Evolutionary conservation across 495 filamentous ascomycete species (phyloP).

Genomic region (Penicillium riverlandense): DNA sequence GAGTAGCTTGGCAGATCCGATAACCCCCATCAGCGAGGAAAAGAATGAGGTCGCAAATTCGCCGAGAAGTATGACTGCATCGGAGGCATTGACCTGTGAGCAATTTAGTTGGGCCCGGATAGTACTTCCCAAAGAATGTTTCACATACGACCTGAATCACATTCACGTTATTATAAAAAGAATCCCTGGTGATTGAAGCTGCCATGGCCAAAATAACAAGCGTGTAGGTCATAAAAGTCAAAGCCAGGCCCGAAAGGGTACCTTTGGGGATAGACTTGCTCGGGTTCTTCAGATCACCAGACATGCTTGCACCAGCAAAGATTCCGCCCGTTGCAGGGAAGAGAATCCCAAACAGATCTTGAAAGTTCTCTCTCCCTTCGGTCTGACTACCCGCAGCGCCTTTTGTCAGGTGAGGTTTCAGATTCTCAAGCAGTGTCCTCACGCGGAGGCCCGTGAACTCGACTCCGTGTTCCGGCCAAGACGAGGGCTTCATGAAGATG

Average conservation of each 20-base stretch:
- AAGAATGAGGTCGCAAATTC: constrained; percentile 81
- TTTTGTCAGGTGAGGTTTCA: constrained; percentile 60
- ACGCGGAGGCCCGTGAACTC: constrained; percentile 70
- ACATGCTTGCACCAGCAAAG: constrained; percentile 82
- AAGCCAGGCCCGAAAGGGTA: constrained; percentile 65
- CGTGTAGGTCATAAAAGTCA: constrained; percentile 71
- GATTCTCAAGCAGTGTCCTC: constrained; percentile 61
- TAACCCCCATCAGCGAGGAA: constrained; percentile 80
- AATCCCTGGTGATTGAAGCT: constrained; percentile 64
- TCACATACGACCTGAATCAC: constrained; percentile 62
- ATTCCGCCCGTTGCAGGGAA: constrained; percentile 80
- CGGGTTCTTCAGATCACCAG: constrained; percentile 74
- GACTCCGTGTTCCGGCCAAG: constrained; percentile 50
- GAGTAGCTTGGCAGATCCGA: constrained; percentile 80
- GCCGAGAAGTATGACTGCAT: constrained; percentile 65
- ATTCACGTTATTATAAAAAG: constrained; percentile 68
- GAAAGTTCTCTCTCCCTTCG: constrained; percentile 63
- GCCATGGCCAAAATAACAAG: constrained; percentile 77
- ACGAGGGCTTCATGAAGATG: constrained; percentile 59
- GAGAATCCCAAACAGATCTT: constrained; percentile 78
- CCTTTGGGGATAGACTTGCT: constrained; percentile 80
- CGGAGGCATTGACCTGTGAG: constrained; percentile 58
- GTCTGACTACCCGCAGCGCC: constrained; percentile 62
- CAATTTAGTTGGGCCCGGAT: constrained; percentile 7
- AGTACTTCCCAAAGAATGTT: not conserved